These are phyloP conservation scores for Cordyceps cicadae DNA, from an alignment of 2,329 filamentous ascomycete genomes.

Conservation along the genomic window DNA sequence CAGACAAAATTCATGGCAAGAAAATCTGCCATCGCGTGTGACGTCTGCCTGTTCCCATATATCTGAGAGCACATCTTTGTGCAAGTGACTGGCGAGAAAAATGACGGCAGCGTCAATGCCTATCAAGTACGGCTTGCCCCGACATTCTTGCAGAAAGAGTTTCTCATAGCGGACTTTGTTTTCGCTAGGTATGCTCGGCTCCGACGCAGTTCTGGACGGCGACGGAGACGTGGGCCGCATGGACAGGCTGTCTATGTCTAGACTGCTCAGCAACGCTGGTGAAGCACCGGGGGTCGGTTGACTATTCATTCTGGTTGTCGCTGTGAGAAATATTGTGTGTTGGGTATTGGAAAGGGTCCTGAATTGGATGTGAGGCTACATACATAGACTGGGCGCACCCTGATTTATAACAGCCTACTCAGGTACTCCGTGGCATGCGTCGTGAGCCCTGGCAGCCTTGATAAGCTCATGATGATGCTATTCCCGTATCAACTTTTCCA, in stretches of 20 bases:
- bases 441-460: not conserved
- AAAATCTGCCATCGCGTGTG: conserved; percentile 17
- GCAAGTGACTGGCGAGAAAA: conserved; percentile 15
- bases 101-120: conserved; percentile 16
- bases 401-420: not conserved
- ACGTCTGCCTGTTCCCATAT: conserved; percentile 19
- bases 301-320: not conserved
- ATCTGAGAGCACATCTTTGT: conserved; percentile 14
- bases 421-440: not conserved
- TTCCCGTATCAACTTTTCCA: not conserved
- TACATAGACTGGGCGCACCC: no score
- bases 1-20: conserved; percentile 18
- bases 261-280: not conserved
- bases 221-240: not conserved
- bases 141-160: not conserved
- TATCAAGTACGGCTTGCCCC: conserved; percentile 14
- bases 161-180: not conserved
- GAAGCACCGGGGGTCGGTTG: not conserved
- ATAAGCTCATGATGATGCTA: not conserved
- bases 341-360: no score
- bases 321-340: not conserved
- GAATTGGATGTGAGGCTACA: no score
- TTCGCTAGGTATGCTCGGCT: not conserved
- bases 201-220: not conserved
- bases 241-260: not conserved